Base-by-base conservation (phyloP, 2,329 filamentous ascomycete species). In the Penicillium vulpinum region DNA sequence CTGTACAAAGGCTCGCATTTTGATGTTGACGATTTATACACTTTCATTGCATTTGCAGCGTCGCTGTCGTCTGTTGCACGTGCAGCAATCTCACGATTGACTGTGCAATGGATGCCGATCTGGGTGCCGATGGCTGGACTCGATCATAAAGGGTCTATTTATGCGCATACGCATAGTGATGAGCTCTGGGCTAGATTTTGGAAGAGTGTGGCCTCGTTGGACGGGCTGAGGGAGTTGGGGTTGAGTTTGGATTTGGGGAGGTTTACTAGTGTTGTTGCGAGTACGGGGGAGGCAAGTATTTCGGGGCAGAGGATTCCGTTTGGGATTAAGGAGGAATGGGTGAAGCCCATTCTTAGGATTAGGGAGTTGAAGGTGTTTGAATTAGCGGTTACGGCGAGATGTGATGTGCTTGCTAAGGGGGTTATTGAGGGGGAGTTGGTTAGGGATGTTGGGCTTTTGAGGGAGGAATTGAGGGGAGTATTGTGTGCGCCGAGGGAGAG, bases 131-230 rank as follows among this genome's bases (percentile, higher is more conserved):
- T 75, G 53, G 54, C 68, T 0, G 70, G 70, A 2, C 56, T 70
- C 28, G 67, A 68, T 33, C 67, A 68, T 38, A 61, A 57, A 18
- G 59, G 65, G 2, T 74, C 71, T 0, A 71, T 75, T 26, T 75
- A 70, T 58, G 64, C 69, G 1, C 70, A 74, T 54, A 75, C 72
- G 4, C 72, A 75, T 51, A 74, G 72, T 54, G 72, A 75, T 56
- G 59, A 48, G 9, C 59, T 74, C 4, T 74, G 72, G 72, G 51
- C 46, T 2, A 38, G 61, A 16, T 73, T 74, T 58, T 74, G 72
- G 72, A 45, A 45, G 0, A 51, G 60, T 2, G 68, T 73, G 0
- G 60, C 67, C 1, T 48, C 61, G 0, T 54, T 71, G 15, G 44
- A 35, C 0, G 58, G 57, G 2, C 61, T 73, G 11, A 41, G 54